Conservation (phyloP, 2,329 filamentous ascomycete genomes). For the Botrytis fragariae region DNA sequence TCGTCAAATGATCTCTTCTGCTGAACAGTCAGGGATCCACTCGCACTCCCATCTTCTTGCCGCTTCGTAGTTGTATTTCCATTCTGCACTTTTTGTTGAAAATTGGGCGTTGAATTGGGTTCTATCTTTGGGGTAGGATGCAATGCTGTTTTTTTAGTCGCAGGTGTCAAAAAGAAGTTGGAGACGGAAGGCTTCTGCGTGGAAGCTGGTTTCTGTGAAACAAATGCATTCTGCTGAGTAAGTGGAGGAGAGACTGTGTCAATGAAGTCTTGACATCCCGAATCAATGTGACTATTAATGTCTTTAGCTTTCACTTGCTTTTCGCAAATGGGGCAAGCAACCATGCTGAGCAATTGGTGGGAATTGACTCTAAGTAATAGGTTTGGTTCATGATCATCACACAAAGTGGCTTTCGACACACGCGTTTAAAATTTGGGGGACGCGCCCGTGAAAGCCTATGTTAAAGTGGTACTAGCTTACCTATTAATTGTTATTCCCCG, state of each 20-base stretch:
- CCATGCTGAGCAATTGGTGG: conserved; percentile 40
- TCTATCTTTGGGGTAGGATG: conserved; percentile 34
- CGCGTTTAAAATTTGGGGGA: conserved; percentile 5
- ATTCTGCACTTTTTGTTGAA: conserved; percentile 38
- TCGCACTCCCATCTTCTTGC: conserved; percentile 32
- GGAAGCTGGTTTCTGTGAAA: conserved; percentile 47
- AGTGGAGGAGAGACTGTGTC: conserved; percentile 46
- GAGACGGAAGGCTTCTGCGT: conserved; percentile 47
- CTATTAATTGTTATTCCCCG: background rate
- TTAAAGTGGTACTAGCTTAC: conserved; percentile 6
- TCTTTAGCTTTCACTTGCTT: conserved; percentile 67
- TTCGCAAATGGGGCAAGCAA: conserved; percentile 80
- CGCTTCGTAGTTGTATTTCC: conserved; percentile 28
- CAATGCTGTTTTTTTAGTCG: conserved; percentile 50
- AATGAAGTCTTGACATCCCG: conserved; percentile 68
- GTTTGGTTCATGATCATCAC: conserved; percentile 8
- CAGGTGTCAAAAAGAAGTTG: conserved; percentile 61
- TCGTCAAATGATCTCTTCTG: conserved; percentile 38
- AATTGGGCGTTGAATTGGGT: conserved; percentile 38
- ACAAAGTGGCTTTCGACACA: background rate
- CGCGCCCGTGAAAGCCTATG: background rate
- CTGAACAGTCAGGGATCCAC: conserved; percentile 27
- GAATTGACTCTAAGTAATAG: background rate
- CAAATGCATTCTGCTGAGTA: conserved; percentile 38
- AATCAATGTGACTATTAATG: conserved; percentile 92